Conservation (phyloP, 345 rosid species). For the Dipteronia dyeriana region DNA sequence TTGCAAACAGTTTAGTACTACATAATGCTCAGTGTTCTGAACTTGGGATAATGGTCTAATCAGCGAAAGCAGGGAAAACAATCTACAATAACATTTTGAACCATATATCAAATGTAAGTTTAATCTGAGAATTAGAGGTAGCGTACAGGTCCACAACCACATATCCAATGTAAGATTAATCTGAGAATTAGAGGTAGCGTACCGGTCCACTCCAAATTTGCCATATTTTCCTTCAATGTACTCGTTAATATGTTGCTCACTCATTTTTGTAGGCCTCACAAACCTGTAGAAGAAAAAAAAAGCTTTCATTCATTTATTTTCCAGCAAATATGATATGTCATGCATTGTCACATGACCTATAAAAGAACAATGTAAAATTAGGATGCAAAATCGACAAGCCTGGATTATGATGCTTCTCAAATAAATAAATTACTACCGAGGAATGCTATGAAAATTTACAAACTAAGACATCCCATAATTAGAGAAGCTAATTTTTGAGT, state of each 20-base stretch:
- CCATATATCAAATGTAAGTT: neutral
- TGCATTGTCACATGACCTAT: neutral
- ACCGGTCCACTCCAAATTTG: conserved; percentile 89
- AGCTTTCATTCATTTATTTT: neutral
- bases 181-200: conserved; percentile 27
- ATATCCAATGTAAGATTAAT: neutral
- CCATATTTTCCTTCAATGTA: conserved; percentile 89
- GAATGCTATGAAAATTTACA: too few species aligned
- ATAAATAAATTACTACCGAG: too few species aligned
- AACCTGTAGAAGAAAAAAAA: conserved; percentile 49
- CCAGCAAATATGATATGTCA: neutral
- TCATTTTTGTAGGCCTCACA: conserved; percentile 83
- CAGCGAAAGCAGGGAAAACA: neutral
- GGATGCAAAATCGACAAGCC: neutral
- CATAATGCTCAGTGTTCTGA: neutral
- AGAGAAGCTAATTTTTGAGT: too few species aligned
- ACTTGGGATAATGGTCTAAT: neutral
- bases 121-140: conserved; percentile 10
- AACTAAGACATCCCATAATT: too few species aligned
- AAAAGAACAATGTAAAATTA: neutral
- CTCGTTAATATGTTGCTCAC: conserved; percentile 62
- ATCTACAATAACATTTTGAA: neutral
- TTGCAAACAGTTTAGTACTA: neutral
- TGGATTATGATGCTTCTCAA: neutral
- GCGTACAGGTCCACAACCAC: conserved; percentile 69